Evolutionary conservation across 208 protist species (phyloP), one percentile per base, ranked within the genome.

Genomic region (Trypanosoma brucei): DNA sequence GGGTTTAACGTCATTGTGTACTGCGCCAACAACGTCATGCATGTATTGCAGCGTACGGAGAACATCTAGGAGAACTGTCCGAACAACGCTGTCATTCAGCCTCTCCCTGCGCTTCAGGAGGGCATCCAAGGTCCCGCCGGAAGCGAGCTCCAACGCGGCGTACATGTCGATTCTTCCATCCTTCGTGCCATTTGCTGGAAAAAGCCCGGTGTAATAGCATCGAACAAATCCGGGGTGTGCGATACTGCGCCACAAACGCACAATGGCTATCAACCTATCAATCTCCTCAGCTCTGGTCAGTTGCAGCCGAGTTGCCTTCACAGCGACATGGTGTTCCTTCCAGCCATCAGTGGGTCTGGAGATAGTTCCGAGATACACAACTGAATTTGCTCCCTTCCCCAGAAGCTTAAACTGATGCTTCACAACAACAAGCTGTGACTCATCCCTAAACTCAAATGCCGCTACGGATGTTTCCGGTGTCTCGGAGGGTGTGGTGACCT

Each of bases 1-100:
- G 9, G 88, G 83, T 61, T 95, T 95, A 13, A 95, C 44, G 55
- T 95, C 88, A 54, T 91, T 91, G 76, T 94, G 88, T 2, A 87
- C 83, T 9, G 68, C 30, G 11, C 65, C 57, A 42, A 75, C 40
- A 33, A 62, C 60, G 8, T 81, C 73, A 57, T 94, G 88, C 36
- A 94, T 39, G 55, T 81, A 87, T 38, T 76, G 62, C 33, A 94
- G 53, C 3, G 60, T 70, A 6, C 44, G 6, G 1, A 88, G 49
- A 30, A 88, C 48, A 66, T 86, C 83, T 3, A 57, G 56, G 54
- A 85, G 52, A 37, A 86, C 61, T 49, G 55, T 45, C 39, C 63
- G 62, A 59, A 81, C 64, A 9, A 70, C 59, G 31, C 53, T 39
- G 42, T 75, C 67, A 36, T 9, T 59, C 3, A 73, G 40, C 51